Conservation (phyloP, 2,329 filamentous ascomycete genomes). For the Blastomyces emzantsi region DNA sequence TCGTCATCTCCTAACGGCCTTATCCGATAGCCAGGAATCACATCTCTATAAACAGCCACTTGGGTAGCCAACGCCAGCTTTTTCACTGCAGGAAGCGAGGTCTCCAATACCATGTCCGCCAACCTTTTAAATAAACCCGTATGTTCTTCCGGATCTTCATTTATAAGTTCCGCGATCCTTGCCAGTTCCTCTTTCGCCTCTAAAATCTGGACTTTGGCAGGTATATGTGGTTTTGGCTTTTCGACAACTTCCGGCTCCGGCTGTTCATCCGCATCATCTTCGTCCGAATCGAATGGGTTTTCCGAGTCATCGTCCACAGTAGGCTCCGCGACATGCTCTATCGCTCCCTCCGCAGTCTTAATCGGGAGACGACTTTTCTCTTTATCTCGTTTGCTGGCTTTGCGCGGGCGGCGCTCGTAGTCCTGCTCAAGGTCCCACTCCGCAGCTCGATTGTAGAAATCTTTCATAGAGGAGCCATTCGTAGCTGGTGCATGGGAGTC, state of each 20-base stretch:
- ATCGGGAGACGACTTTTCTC: conserved; percentile 74
- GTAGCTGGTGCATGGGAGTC: conserved; percentile 17
- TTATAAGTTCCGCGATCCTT: conserved; percentile 67
- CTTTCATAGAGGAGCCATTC: conserved; percentile 28
- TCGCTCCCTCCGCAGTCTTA: conserved; percentile 67
- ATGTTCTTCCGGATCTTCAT: conserved; percentile 90
- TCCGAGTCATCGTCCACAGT: conserved; percentile 48
- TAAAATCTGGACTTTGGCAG: conserved; percentile 68
- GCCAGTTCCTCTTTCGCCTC: conserved; percentile 90
- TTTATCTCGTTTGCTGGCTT: conserved; percentile 62
- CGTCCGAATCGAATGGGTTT: conserved; percentile 53
- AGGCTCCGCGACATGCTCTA: conserved; percentile 52
- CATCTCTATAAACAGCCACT: conserved; percentile 83
- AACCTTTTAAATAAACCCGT: conserved; percentile 68
- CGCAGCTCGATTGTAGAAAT: conserved; percentile 64
- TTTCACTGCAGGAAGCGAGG: conserved; percentile 58
- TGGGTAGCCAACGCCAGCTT: conserved; percentile 83
- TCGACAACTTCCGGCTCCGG: conserved; percentile 42
- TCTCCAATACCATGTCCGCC: conserved; percentile 64
- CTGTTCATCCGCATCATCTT: conserved; percentile 47
- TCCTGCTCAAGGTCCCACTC: conserved; percentile 88
- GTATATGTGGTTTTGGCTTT: conserved; percentile 53
- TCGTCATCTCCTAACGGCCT: conserved; percentile 68
- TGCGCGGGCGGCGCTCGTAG: conserved; percentile 73
- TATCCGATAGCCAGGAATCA: conserved; percentile 95